These are phyloP conservation scores for Trichoderma harzianum DNA, from an alignment of 2,329 filamentous ascomycete genomes.

Conservation along the genomic window DNA sequence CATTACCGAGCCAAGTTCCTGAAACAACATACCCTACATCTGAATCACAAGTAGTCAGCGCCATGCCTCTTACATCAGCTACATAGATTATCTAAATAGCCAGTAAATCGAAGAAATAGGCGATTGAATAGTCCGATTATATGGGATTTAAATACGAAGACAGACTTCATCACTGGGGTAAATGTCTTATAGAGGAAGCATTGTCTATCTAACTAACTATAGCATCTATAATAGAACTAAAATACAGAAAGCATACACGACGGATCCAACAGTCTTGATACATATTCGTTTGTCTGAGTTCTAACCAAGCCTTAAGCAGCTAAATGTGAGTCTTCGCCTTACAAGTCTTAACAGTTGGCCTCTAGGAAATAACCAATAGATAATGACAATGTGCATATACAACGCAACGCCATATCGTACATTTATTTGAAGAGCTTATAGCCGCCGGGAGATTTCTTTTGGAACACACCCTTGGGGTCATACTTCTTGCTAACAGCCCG, in stretches of 20 bases:
- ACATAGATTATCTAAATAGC: not conserved
- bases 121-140: not conserved
- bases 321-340: not conserved
- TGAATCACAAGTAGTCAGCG: no score
- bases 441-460: not conserved
- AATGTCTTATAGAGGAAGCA: not conserved
- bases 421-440: conserved; percentile 7
- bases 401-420: not conserved
- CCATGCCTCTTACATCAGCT: not conserved
- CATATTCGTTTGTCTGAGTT: not conserved
- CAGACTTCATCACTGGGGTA: not conserved
- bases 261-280: not conserved
- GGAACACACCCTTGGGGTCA: conserved; percentile 18
- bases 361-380: not conserved
- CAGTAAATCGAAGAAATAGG: not conserved
- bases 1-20: not conserved
- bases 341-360: not conserved
- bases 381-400: not conserved
- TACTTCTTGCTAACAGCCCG: conserved; percentile 11
- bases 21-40: not conserved
- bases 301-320: not conserved
- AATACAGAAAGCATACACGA: not conserved
- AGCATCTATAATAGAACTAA: not conserved
- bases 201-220: not conserved
- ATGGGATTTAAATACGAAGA: not conserved